Conservation (phyloP, 495 filamentous ascomycete species). For the Immersiella caudata region DNA sequence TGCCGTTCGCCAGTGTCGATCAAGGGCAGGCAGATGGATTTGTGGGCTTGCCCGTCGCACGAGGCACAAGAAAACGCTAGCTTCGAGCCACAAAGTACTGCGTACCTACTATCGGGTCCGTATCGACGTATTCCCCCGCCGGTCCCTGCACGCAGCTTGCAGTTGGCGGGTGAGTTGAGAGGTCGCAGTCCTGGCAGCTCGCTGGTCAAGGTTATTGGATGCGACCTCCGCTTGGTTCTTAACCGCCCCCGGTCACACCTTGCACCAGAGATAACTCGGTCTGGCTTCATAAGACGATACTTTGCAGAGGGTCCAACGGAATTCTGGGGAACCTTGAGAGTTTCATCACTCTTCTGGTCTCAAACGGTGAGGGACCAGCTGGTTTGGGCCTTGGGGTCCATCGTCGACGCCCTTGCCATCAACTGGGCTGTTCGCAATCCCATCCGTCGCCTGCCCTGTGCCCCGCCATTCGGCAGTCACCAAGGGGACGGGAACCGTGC, state of each 20-base stretch:
- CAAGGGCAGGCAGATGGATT: not conserved
- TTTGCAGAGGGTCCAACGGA: no score
- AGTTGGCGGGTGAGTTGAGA: not conserved
- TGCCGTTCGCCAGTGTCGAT: not conserved
- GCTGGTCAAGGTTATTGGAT: conserved; percentile 7
- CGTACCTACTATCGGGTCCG: not conserved
- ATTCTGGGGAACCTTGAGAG: no score
- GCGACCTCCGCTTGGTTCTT: conserved; percentile 22
- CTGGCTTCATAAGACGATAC: not conserved
- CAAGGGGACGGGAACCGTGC: conserved; percentile 19
- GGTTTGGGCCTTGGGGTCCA: not conserved
- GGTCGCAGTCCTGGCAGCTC: not conserved
- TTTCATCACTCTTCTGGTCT: not conserved
- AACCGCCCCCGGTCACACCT: conserved; percentile 24
- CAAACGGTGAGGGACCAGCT: not conserved
- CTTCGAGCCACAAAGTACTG: not conserved
- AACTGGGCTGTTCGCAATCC: no score
- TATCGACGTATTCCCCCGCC: not conserved
- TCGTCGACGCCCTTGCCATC: not conserved
- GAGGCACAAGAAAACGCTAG: not conserved
- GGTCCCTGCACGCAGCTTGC: not conserved
- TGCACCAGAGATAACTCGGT: conserved; percentile 13
- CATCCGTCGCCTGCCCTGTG: not conserved
- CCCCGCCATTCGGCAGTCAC: conserved; percentile 3
- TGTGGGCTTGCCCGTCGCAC: not conserved